These are phyloP conservation scores for Tarenaya hassleriana DNA, from an alignment of 345 rosid species.

Conservation along the genomic window DNA sequence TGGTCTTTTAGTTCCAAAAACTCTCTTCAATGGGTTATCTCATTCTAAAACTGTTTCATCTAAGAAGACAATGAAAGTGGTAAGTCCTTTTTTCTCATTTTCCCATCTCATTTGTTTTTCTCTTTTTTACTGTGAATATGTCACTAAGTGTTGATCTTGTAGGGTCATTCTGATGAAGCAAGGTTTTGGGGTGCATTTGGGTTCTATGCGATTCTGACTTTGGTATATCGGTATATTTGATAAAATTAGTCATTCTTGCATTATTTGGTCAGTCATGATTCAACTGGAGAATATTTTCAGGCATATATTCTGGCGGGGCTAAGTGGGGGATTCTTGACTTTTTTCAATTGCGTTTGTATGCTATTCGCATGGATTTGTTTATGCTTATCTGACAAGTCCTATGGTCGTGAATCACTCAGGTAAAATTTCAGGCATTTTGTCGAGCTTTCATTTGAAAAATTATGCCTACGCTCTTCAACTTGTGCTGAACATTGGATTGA, in stretches of 20 bases:
- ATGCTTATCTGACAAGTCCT: slow-evolving; percentile 40
- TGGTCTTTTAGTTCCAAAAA: slow-evolving; percentile 74
- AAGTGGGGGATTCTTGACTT: slow-evolving; percentile 83
- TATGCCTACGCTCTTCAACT: not conserved
- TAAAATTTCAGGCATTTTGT: slow-evolving; percentile 22
- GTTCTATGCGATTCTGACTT: slow-evolving; percentile 56
- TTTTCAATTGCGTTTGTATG: slow-evolving; percentile 54
- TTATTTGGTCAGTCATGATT: slow-evolving; percentile 12
- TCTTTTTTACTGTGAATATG: slow-evolving; percentile 14
- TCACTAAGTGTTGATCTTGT: slow-evolving; percentile 28
- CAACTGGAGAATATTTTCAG: slow-evolving; percentile 34
- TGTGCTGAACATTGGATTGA: not conserved
- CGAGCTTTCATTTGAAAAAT: not conserved
- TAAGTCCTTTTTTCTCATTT: slow-evolving; percentile 30
- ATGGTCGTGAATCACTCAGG: slow-evolving; percentile 52
- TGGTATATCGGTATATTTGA: slow-evolving; percentile 41
- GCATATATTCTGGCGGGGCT: slow-evolving; percentile 73
- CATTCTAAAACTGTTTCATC: slow-evolving; percentile 52
- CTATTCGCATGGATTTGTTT: slow-evolving; percentile 72
- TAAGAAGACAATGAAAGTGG: slow-evolving; percentile 61
- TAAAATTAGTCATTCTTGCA: slow-evolving; percentile 10
- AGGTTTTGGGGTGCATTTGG: slow-evolving; percentile 99
- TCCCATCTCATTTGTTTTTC: slow-evolving; percentile 2
- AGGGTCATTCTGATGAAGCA: slow-evolving; percentile 71
- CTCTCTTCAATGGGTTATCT: slow-evolving; percentile 43